Evolutionary conservation across 139 green algal species (phyloP).

Genomic region (Parachlorella kessleri): DNA sequence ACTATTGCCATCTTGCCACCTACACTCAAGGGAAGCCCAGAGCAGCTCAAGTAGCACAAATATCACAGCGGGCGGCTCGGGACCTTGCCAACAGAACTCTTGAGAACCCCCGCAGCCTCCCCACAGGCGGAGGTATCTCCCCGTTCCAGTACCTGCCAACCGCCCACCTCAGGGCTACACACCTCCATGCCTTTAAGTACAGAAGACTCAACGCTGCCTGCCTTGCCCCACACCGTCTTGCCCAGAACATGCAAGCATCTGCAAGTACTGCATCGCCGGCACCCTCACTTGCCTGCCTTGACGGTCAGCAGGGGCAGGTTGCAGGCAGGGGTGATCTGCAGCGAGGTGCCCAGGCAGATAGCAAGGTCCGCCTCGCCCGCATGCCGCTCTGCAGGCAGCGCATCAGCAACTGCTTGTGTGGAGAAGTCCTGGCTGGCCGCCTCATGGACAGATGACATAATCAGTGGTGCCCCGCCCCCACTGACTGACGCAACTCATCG

Average conservation of each 20-base stretch:
- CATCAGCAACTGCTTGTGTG: background rate
- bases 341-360: constrained; percentile 85
- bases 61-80: no score
- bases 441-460: no score
- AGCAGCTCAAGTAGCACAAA: no score
- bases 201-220: no score
- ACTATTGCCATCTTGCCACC: constrained; percentile 86
- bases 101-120: background rate
- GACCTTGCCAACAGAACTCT: background rate
- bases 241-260: no score
- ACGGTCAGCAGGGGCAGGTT: constrained; percentile 73
- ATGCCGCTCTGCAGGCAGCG: constrained; percentile 43
- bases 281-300: constrained; percentile 5
- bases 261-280: no score
- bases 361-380: constrained; percentile 68
- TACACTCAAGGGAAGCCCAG: no score
- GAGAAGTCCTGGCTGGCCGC: background rate
- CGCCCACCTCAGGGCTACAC: background rate
- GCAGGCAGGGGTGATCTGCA: constrained; percentile 91
- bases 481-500: no score
- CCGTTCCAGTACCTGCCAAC: background rate
- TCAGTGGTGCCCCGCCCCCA: no score
- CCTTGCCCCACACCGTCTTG: no score
- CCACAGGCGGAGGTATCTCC: background rate
- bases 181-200: no score